These are phyloP conservation scores for Aspergillus taichungensis DNA, from an alignment of 495 filamentous ascomycete species.

Conservation along the genomic window DNA sequence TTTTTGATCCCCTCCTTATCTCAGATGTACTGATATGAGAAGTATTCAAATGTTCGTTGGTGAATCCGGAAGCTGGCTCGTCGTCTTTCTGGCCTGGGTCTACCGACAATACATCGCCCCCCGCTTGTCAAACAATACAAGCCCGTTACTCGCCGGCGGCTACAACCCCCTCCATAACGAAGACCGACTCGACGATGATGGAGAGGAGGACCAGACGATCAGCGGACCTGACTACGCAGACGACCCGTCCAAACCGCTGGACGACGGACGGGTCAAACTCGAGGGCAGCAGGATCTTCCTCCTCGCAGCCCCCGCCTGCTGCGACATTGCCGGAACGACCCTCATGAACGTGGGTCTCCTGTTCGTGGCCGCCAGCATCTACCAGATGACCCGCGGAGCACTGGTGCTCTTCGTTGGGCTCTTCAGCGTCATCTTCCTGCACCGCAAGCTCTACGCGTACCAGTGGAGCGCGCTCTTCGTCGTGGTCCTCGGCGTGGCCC, in stretches of 20 bases:
- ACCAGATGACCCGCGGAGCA: slow-evolving; percentile 96
- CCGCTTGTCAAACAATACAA: slow-evolving; percentile 22
- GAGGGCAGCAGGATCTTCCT: slow-evolving; percentile 64
- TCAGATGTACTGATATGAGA: neutral
- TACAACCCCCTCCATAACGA: slow-evolving; percentile 54
- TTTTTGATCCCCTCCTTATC: neutral
- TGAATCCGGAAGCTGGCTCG: slow-evolving; percentile 86
- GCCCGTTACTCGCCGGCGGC: slow-evolving; percentile 43
- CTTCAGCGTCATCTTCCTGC: slow-evolving; percentile 87
- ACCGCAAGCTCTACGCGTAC: slow-evolving; percentile 64
- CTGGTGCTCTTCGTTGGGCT: slow-evolving; percentile 91
- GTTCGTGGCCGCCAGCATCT: slow-evolving; percentile 90
- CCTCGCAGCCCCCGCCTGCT: slow-evolving; percentile 79
- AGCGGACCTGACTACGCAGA: slow-evolving; percentile 21
- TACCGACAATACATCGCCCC: slow-evolving; percentile 48
- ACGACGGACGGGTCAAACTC: slow-evolving; percentile 46
- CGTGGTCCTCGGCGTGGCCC: slow-evolving; percentile 77
- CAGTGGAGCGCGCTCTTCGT: slow-evolving; percentile 85
- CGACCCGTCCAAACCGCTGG: slow-evolving; percentile 43
- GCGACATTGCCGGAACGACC: slow-evolving; percentile 90
- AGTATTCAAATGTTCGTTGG: slow-evolving; percentile 86
- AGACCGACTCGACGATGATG: slow-evolving; percentile 37
- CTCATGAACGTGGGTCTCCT: slow-evolving; percentile 94
- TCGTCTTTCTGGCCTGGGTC: slow-evolving; percentile 58
- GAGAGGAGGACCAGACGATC: slow-evolving; percentile 30